Percentiles rank a stretch among this genome's conserved stretches.
phyloP scores from a whole-genome alignment of 129 eudicot genomes.

The Escallonia rubra region DNA sequence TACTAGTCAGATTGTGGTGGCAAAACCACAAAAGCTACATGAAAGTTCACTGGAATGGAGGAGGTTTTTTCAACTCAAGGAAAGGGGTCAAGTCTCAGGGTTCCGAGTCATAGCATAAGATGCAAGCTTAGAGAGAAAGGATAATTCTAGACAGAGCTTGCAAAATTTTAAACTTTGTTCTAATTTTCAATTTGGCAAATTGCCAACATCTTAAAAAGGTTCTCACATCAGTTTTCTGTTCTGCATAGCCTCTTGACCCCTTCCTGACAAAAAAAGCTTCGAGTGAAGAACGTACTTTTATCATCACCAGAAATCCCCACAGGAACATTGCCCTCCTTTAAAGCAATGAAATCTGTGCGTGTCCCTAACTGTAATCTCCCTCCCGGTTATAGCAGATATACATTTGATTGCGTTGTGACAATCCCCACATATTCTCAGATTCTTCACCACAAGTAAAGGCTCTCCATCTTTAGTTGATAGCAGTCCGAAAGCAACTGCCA shows the following conservation, averaged over 20 bases:
- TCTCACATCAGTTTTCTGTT: not conserved
- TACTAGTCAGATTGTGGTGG: too few species aligned
- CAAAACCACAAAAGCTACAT: too few species aligned
- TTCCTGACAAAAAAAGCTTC: not conserved
- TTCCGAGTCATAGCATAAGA: too few species aligned
- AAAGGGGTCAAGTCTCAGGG: too few species aligned
- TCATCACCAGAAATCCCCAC: slow-evolving; percentile 85
- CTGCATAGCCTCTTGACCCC: not conserved
- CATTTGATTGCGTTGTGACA: slow-evolving; percentile 72
- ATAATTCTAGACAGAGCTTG: too few species aligned
- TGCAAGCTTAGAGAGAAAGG: too few species aligned
- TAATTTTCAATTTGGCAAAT: not conserved
- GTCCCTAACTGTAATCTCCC: slow-evolving; percentile 84
- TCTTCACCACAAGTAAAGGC: slow-evolving; percentile 58
- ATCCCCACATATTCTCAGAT: slow-evolving; percentile 77
- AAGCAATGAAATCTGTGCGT: slow-evolving; percentile 78
- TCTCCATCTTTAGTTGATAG: slow-evolving; percentile 46
- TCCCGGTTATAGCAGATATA: slow-evolving; percentile 50
- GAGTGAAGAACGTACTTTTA: not conserved
- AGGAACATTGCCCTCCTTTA: slow-evolving; percentile 64
- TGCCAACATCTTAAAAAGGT: not conserved
- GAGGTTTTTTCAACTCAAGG: too few species aligned
- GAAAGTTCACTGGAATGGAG: too few species aligned
- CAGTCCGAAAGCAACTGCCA: slow-evolving; percentile 72
- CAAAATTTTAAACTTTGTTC: not conserved